A percentile compares a stretch with the other conserved stretches of the same genome.
phyloP scores from a whole-genome alignment of 2,329 filamentous ascomycete genomes.

The Cladobotryum mycophilum region DNA sequence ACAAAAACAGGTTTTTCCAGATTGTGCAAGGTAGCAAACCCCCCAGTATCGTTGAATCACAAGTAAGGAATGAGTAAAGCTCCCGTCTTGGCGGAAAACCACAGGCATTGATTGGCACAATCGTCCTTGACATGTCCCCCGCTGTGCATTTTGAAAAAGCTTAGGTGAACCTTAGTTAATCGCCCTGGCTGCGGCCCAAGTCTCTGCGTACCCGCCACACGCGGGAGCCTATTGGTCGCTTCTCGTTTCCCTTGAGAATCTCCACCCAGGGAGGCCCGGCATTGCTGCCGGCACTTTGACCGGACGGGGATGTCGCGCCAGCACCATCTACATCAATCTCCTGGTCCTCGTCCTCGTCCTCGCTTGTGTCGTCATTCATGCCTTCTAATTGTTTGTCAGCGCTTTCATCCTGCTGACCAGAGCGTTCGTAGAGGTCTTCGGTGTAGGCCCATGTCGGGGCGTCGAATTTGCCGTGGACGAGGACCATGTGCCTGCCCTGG shows the following conservation, averaged over 20 bases:
- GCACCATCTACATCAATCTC: background rate
- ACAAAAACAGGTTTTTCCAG: background rate
- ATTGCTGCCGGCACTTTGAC: slow-evolving; percentile 1
- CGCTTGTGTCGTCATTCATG: slow-evolving; percentile 29
- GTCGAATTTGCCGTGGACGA: slow-evolving; percentile 64
- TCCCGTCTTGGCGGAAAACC: background rate
- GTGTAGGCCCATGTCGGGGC: slow-evolving; percentile 63
- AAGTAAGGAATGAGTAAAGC: background rate
- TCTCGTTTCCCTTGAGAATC: slow-evolving; percentile 47
- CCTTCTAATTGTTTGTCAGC: slow-evolving; percentile 21
- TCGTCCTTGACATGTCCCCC: background rate
- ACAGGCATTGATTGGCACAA: background rate
- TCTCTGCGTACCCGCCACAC: slow-evolving; percentile 61
- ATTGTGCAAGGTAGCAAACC: background rate
- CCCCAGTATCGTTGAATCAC: background rate
- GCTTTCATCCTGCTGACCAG: slow-evolving; percentile 24
- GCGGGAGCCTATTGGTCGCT: slow-evolving; percentile 50
- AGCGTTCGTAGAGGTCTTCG: slow-evolving; percentile 49
- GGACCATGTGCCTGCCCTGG: slow-evolving; percentile 46
- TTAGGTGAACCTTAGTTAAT: slow-evolving; percentile 8
- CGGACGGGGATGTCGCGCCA: background rate
- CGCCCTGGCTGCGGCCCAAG: slow-evolving; percentile 34
- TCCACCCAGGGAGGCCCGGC: slow-evolving; percentile 50
- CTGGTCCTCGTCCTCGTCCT: slow-evolving; percentile 22
- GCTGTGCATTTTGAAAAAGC: background rate